Evolutionary conservation across 331 rosid species (phyloP).

Genomic region (Quercus tomentella): DNA sequence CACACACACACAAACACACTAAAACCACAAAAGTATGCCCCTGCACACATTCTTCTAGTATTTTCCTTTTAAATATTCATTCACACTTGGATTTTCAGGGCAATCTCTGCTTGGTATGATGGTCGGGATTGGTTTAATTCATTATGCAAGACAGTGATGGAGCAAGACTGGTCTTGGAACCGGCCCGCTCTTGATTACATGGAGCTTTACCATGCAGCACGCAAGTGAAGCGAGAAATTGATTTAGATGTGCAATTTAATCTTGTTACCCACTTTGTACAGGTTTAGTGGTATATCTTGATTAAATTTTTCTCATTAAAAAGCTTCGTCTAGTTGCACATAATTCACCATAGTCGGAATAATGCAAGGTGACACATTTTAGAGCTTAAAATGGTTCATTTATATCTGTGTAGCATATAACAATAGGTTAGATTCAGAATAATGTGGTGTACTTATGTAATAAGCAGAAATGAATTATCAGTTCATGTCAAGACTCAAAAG

Average conservation of each 20-base stretch:
- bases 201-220: constrained; percentile 78
- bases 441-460: not conserved
- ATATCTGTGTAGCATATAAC: constrained; percentile 24
- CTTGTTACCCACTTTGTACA: constrained; percentile 34
- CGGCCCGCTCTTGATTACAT: constrained; percentile 78
- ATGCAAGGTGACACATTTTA: constrained; percentile 20
- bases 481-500: not conserved
- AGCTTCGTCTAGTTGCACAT: constrained; percentile 22
- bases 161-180: constrained; percentile 96
- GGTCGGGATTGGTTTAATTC: constrained; percentile 57
- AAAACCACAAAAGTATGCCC: not conserved
- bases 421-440: constrained; percentile 17
- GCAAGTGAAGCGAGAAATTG: constrained; percentile 38
- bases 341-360: constrained; percentile 28
- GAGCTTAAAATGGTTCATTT: constrained; percentile 20
- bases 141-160: constrained; percentile 74
- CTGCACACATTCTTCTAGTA: not conserved
- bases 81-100: constrained; percentile 46
- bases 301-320: not conserved
- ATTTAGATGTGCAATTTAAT: constrained; percentile 5
- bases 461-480: constrained; percentile 4
- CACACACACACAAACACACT: not conserved
- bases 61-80: not conserved
- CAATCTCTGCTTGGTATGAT: constrained; percentile 61
- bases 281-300: constrained; percentile 21